Evolutionary conservation across 1,139 yeast species (phyloP).

Genomic region (Yarrowia galli): DNA sequence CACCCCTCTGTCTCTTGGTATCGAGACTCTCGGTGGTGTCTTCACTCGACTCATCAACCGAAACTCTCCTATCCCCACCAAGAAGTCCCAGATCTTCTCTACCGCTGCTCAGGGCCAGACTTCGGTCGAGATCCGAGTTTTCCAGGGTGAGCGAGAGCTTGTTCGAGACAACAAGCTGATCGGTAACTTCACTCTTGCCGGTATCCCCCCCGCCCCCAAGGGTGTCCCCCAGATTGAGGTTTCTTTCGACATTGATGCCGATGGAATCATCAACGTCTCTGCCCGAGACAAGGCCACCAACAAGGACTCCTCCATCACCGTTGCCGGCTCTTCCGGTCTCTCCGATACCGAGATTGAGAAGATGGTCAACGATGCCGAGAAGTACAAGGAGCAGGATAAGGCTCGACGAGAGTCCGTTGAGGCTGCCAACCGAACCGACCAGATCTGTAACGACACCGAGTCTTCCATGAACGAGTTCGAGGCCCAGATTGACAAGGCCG

Average conservation of each 20-base stretch:
- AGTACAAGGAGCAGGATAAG: constrained; percentile 95
- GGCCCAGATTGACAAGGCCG: constrained; percentile 87
- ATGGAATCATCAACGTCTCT: constrained; percentile 98
- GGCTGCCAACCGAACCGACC: constrained; percentile 96
- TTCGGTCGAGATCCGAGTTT: constrained; percentile 96
- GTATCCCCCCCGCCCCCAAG: constrained; percentile 98
- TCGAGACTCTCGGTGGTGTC: constrained; percentile 99
- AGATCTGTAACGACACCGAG: constrained; percentile 95
- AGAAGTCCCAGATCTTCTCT: constrained; percentile 96
- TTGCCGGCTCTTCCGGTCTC: constrained; percentile 97
- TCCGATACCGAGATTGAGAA: constrained; percentile 96
- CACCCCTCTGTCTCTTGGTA: constrained; percentile 96
- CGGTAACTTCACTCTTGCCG: constrained; percentile 95
- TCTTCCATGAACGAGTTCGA: constrained; percentile 91
- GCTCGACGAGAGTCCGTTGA: constrained; percentile 94
- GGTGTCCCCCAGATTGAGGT: constrained; percentile 99
- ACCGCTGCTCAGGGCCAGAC: constrained; percentile 99
- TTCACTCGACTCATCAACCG: constrained; percentile 97
- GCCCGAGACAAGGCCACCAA: constrained; percentile 98
- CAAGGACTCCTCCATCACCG: constrained; percentile 98
- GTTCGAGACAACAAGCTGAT: constrained; percentile 98
- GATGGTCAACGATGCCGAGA: constrained; percentile 98
- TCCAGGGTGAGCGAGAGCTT: constrained; percentile 99
- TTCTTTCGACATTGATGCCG: constrained; percentile 96
- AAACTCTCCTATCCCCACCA: constrained; percentile 97